Conservation (phyloP, 352 stramenopile genomes). For the Globisporangium paroecandrum region DNA sequence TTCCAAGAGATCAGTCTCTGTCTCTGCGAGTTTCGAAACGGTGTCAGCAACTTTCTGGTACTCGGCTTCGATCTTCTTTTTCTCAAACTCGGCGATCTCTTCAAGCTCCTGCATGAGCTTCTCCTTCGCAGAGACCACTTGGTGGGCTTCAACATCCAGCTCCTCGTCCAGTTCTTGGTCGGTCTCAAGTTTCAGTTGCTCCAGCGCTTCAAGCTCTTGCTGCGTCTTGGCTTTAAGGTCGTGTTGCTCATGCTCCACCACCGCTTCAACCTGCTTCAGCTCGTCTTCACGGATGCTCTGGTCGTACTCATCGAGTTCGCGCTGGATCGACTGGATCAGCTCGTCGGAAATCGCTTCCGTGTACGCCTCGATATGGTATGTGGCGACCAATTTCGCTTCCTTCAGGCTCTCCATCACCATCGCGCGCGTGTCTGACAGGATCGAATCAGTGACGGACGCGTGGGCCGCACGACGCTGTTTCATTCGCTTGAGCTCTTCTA, state of each 20-base stretch:
- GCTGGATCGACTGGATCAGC: constrained; percentile 32
- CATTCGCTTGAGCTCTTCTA: constrained; percentile 46
- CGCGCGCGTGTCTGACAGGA: constrained; percentile 39
- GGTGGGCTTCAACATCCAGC: constrained; percentile 15
- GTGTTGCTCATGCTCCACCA: constrained; percentile 21
- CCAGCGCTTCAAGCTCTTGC: constrained; percentile 18
- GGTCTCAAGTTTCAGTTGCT: constrained; percentile 7
- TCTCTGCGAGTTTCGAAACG: constrained; percentile 11
- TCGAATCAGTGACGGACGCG: constrained; percentile 26
- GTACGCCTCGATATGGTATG: constrained; percentile 38
- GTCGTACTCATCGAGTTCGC: constrained; percentile 36
- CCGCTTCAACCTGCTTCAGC: constrained; percentile 12
- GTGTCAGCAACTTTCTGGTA: not conserved
- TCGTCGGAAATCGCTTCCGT: constrained; percentile 34
- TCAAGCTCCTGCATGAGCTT: constrained; percentile 2
- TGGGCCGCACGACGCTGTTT: constrained; percentile 40
- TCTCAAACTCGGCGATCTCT: constrained; percentile 1
- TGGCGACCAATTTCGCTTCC: constrained; percentile 33
- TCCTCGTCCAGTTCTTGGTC: constrained; percentile 12
- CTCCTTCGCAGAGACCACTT: constrained; percentile 17
- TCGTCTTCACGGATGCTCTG: constrained; percentile 14
- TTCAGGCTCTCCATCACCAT: constrained; percentile 35
- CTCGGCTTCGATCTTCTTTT: constrained; percentile 6
- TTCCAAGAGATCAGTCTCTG: not conserved
- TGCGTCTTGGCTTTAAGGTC: constrained; percentile 12